phyloP scores from a whole-genome alignment of 2,329 filamentous ascomycete species.

The Penicillium sp. region DNA sequence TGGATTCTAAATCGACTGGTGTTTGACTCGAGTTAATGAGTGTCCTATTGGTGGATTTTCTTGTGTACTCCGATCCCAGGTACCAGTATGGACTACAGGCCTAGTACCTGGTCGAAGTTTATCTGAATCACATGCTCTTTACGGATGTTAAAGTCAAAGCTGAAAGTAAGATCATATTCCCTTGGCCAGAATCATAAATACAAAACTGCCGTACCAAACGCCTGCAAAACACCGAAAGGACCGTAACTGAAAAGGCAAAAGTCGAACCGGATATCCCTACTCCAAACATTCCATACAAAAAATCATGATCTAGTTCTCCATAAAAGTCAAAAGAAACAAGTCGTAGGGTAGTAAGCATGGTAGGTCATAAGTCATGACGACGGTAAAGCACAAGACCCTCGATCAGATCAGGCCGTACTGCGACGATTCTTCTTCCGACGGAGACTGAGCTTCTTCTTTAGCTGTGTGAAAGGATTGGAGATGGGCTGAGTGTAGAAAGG shows the following conservation, averaged over 20 bases:
- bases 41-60: too few relatives aligned
- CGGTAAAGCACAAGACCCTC: background rate
- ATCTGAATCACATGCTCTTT: too few relatives aligned
- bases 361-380: background rate
- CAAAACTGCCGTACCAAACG: too few relatives aligned
- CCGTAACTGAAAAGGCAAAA: background rate
- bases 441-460: constrained; percentile 29
- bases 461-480: constrained; percentile 29
- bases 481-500: constrained; percentile 36
- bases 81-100: too few relatives aligned
- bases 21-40: too few relatives aligned
- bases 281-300: background rate
- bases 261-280: background rate
- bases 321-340: background rate
- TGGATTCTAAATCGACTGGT: background rate
- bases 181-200: too few relatives aligned
- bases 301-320: background rate
- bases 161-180: too few relatives aligned
- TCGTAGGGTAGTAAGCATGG: background rate
- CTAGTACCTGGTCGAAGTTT: too few relatives aligned
- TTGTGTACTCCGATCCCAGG: too few relatives aligned
- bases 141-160: too few relatives aligned
- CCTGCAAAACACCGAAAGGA: background rate
- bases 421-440: constrained; percentile 26
- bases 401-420: constrained; percentile 10